Evolutionary conservation across 345 rosid genomes (phyloP), one percentile per base, ranked within the genome.

Genomic region (Acer yangbiense): DNA sequence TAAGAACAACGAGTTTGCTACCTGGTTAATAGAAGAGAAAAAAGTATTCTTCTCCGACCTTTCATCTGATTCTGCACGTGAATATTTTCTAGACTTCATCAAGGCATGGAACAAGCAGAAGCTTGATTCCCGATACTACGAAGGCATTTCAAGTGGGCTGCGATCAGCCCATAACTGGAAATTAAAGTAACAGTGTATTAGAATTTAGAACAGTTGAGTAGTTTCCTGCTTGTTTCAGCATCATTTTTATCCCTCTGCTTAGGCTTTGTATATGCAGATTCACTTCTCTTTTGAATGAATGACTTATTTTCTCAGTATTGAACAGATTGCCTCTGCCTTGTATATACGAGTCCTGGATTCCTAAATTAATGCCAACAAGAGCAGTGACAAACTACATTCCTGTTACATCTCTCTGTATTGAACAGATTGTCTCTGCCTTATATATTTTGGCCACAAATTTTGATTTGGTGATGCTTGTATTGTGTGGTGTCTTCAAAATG

Each of bases 11-110:
- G 99, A 95, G 84, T 95, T 93, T 72, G 88, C 97, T 16, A 89
- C 96, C 55, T 95, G 98, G 99, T 87, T 95, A 76, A 90, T 84
- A 87, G 99, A 95, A 76, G 85, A 93, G 84, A 93, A 88, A 50
- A 79, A 80, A n/a, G 68, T 86, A 27, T 95, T 90, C 79, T 95
- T 95, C 82, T 90, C 94, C 2, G 96, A 95, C 44, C 96, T 95
- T 75, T 92, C 92, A 0, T 86, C 99, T 0, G 95, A 92, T 80
- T 81, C 96, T 68, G 94, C 99, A 18, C 86, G 92, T 0, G 82
- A 86, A 55, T 73, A 89, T 81, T 95, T 93, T 74, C 61, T 85
- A 0, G 88, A 85, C 75, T 93, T 95, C 60, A 85, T 92, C 57
- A 81, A 89, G 82, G 93, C 80, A 52, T 95, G 99, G 98, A 95